Evolutionary conservation across 106 monocot genomes (phyloP), one percentile per base, ranked within the genome.

Genomic region (Posidonia australis): DNA sequence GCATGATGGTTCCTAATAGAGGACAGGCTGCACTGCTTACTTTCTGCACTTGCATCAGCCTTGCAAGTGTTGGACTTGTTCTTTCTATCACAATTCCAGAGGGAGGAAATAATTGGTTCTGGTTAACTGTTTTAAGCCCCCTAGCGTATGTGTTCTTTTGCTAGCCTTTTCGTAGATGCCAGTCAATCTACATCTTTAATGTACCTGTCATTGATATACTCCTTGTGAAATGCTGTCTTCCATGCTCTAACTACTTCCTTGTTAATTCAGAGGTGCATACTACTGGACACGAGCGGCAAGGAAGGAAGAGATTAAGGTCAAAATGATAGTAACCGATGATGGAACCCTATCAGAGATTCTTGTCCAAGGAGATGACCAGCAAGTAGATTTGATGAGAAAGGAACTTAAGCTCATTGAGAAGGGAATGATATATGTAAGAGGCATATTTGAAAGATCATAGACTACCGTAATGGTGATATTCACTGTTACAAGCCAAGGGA

Each of bases 21-120:
- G 86, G 86, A 19, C 93, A 94, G 71, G 93, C 93, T 17, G 86
- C 93, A n/a, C 44, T 94, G 56, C 86, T 94, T 17, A 89, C 93
- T 46, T 94, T 94, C 76, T 94, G 93, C 79, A 94, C 93, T 7
- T 86, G 89, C 81, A 83, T 94, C 61, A 94, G 93, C 77, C 89
- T 94, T 30, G 86, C 75, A 22, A 94, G 93, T 23, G 89, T 94
- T 28, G 93, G 68, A 3, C 83, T 94, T 5, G 93, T 94, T 30
- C 89, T 94, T 59, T 86, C 93, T 46, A 94, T 94, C 51, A 70
- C 93, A 10, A 65, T 94, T 31, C 89, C 93, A 5, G 83, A 89
- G 60, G 93, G 89, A 29, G 93, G 93, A 26, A 94, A 89, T 69
- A 86, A 81, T 79, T 94, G 93, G 93, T 94, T 94, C 46, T 86